phyloP scores from a whole-genome alignment of 495 filamentous ascomycete species.

The Tuber melanosporum region DNA sequence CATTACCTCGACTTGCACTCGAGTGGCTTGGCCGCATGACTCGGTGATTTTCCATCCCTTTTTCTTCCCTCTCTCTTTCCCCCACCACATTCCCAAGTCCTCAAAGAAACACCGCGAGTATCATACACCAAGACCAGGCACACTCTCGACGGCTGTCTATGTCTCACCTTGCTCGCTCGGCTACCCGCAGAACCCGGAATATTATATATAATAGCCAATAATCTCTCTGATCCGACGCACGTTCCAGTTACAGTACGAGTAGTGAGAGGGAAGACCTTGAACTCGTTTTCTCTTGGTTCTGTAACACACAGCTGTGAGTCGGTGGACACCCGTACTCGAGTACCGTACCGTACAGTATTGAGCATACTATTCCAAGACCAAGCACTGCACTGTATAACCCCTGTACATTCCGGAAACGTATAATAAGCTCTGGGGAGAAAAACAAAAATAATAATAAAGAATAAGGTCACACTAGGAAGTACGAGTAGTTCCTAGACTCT shows the following conservation, averaged over 20 bases:
- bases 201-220: neutral
- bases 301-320: neutral
- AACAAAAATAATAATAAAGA: neutral
- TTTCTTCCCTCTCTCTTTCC: neutral
- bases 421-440: neutral
- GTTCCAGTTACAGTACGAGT: neutral
- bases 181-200: neutral
- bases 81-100: neutral
- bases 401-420: no score
- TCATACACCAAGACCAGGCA: neutral
- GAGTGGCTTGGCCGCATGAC: neutral
- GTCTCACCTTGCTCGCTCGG: neutral
- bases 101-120: neutral
- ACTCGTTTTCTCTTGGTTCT: neutral
- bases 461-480: neutral
- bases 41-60: neutral
- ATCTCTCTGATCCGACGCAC: constrained; percentile 1
- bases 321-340: neutral
- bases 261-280: neutral
- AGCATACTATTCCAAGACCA: neutral
- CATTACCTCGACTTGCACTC: neutral
- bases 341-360: neutral
- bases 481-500: neutral
- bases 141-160: neutral
- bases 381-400: neutral